Base-by-base conservation (phyloP, 2,329 filamentous ascomycete genomes). In the Xylaria hypoxylon region DNA sequence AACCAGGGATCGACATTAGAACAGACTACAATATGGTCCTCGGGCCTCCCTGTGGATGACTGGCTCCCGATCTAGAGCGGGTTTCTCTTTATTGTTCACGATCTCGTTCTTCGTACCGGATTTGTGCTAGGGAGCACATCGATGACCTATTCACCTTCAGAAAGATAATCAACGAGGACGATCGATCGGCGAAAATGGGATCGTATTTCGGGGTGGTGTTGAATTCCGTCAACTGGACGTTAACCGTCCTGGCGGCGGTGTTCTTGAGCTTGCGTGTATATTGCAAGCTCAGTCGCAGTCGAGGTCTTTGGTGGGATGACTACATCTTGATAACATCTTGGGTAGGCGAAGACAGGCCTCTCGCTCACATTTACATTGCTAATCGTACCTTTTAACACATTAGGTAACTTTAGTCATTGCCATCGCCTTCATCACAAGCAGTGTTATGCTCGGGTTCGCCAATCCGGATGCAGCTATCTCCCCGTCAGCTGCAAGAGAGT, bases 261-360 rank as follows among this genome's bases (percentile, higher is more conserved):
- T 72, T 73, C 48, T 51, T 72, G n/a, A 48, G 52, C 22, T 50
- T 73, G 52, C 70, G 71, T 26, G 11, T 73, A 19, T 73, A 72
- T 42, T 72, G 70, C 67, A 73, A 73, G 60, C 60, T 72, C 35
- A 65, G 65, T 48, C 60, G 65, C 33, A 28, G 61, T 42, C 68
- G 71, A 50, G 71, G 70, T 26, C 52, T 73, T 38, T 73, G 71
- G 70, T 73, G 71, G 71, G 71, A 72, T 47, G 71, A 73, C 31
- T 63, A 73, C 24, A 59, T 73, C 31, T 62, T 73, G 22, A 68
- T 73, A 67, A 62, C 60, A 33, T 57, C 68, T 19, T 73, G 62
- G 52, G 71, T 73, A 62, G 55, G 71, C 51, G 26, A 48, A 56
- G 17, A 10, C 19, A 22, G 38, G 17, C 24, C n/a, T 55, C 15